Conservation (phyloP, 225 moss, liverwort and hornwort genomes). For the Physcomitrellopsis africana region DNA sequence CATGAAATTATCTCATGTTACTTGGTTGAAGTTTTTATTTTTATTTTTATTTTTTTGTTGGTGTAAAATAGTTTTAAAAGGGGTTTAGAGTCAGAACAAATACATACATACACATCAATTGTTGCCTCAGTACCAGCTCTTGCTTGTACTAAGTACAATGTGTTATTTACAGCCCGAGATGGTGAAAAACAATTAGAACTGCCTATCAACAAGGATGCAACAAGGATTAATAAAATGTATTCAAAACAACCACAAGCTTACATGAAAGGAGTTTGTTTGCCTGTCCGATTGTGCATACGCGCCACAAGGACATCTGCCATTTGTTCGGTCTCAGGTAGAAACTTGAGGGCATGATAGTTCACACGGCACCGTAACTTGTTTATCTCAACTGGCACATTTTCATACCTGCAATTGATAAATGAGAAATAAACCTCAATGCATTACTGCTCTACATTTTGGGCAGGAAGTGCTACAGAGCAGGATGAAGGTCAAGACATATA, state of each 20-base stretch:
- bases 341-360: conserved; percentile 67
- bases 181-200: too few species aligned
- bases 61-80: too few species aligned
- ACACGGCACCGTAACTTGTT: conserved; percentile 65
- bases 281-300: conserved; percentile 61
- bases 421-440: background rate
- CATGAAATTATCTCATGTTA: too few species aligned
- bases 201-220: background rate
- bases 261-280: conserved; percentile 55
- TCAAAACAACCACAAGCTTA: conserved; percentile 29
- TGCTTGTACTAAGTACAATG: too few species aligned
- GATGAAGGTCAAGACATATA: background rate
- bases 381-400: conserved; percentile 56
- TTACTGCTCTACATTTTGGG: background rate
- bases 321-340: conserved; percentile 45
- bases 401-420: conserved; percentile 36
- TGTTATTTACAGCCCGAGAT: too few species aligned
- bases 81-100: too few species aligned
- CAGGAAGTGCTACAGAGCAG: too few species aligned
- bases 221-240: background rate
- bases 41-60: too few species aligned
- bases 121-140: too few species aligned
- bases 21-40: too few species aligned
- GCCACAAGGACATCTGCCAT: conserved; percentile 55
- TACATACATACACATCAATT: too few species aligned